These are phyloP conservation scores for Penicillium maclennaniae DNA, from an alignment of 495 filamentous ascomycete species.

Conservation along the genomic window DNA sequence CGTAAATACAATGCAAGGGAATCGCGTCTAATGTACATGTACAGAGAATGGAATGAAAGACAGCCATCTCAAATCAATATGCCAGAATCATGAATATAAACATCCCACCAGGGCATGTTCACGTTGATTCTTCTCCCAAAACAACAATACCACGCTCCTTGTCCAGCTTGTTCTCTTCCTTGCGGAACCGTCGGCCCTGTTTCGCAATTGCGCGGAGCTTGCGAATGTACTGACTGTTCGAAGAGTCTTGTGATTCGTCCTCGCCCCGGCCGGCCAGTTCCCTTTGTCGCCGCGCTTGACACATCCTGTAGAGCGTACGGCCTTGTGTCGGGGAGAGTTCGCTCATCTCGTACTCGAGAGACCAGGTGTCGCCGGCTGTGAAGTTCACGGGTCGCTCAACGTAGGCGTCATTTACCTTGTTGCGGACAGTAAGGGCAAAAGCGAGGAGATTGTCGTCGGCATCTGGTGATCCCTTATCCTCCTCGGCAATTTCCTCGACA, in stretches of 20 bases:
- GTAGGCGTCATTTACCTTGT: constrained; percentile 63
- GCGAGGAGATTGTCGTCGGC: constrained; percentile 47
- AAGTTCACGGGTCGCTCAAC: constrained; percentile 59
- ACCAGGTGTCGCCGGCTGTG: constrained; percentile 56
- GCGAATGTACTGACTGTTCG: constrained; percentile 35
- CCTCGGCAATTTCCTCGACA: background rate
- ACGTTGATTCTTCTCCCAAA: constrained; percentile 13
- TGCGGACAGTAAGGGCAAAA: constrained; percentile 65
- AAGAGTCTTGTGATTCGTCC: constrained; percentile 27
- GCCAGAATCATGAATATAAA: no score
- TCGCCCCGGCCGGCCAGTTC: constrained; percentile 35
- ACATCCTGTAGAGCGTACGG: constrained; percentile 44
- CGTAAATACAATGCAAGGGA: background rate
- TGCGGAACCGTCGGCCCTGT: constrained; percentile 46
- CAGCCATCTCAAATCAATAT: no score
- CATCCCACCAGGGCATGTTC: no score
- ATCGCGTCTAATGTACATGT: background rate
- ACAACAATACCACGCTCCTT: constrained; percentile 28
- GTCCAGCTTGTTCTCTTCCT: constrained; percentile 48
- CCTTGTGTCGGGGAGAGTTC: constrained; percentile 46
- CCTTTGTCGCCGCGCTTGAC: constrained; percentile 49
- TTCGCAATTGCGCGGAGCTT: constrained; percentile 40
- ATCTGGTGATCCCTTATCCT: constrained; percentile 1
- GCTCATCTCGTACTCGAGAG: constrained; percentile 67
- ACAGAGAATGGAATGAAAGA: background rate